Conservation (phyloP, 176 grass and related monocot species). For the Triticum timopheevii region DNA sequence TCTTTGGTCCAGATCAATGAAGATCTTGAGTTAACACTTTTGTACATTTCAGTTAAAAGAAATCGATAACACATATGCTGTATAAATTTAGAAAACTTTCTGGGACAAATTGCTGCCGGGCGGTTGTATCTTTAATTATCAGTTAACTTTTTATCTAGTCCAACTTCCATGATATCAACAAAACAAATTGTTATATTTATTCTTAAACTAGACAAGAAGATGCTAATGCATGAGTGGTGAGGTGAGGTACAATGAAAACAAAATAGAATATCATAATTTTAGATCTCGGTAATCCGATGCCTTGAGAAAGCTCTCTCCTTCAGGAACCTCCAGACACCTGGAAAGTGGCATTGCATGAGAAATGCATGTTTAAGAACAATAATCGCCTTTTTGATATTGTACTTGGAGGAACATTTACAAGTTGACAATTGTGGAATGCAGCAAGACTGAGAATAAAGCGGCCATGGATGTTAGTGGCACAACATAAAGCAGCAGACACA, state of each 20-base stretch:
- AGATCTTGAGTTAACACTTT: background rate
- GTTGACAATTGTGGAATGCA: conserved; percentile 34
- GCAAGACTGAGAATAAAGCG: conserved; percentile 34
- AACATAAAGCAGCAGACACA: conserved; percentile 24
- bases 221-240: background rate
- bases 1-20: background rate
- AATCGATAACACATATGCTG: background rate
- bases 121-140: background rate
- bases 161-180: background rate
- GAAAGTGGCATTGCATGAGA: conserved; percentile 28
- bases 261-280: background rate
- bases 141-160: background rate
- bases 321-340: conserved; percentile 8
- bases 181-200: background rate
- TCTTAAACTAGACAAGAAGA: conserved; percentile 1
- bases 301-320: conserved; percentile 21
- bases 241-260: conserved; percentile 12
- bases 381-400: conserved; percentile 22
- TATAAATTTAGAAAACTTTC: background rate
- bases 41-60: background rate
- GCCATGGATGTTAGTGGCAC: conserved; percentile 20
- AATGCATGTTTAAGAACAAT: conserved; percentile 27
- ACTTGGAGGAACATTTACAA: conserved; percentile 35
- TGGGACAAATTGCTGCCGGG: background rate
- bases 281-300: background rate